Evolutionary conservation across 2,329 filamentous ascomycete species (phyloP).

Genomic region (Lecanicillium sp.): DNA sequence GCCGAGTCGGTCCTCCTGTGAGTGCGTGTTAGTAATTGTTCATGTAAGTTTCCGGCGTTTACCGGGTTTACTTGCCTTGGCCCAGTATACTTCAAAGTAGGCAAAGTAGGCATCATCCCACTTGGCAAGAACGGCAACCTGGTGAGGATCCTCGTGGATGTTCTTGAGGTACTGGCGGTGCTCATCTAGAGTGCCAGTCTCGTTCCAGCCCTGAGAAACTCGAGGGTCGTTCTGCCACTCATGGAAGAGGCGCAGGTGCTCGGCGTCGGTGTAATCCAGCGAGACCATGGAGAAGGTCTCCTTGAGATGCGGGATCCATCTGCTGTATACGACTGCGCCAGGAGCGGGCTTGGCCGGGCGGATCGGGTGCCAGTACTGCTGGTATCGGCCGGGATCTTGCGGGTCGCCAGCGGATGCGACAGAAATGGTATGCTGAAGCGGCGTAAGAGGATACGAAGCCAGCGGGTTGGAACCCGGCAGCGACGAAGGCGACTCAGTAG

Average conservation of each 20-base stretch:
- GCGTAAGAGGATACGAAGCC: constrained; percentile 40
- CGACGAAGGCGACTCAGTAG: constrained; percentile 32
- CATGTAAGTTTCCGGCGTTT: no score
- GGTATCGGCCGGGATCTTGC: constrained; percentile 29
- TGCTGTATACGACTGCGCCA: constrained; percentile 66
- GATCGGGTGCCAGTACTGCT: constrained; percentile 60
- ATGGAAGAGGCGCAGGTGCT: constrained; percentile 66
- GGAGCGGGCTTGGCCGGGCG: constrained; percentile 64
- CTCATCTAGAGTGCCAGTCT: constrained; percentile 67
- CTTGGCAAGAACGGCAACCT: constrained; percentile 59
- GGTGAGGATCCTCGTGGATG: constrained; percentile 64
- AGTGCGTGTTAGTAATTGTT: constrained; percentile 1
- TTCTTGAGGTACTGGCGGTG: constrained; percentile 64
- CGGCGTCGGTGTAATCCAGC: constrained; percentile 55
- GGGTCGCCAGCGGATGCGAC: constrained; percentile 30
- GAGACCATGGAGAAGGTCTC: constrained; percentile 74
- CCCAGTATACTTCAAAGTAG: constrained; percentile 77
- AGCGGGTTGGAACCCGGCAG: constrained; percentile 27
- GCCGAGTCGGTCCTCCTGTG: constrained; percentile 46
- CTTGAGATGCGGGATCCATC: constrained; percentile 67
- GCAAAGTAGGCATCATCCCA: constrained; percentile 67
- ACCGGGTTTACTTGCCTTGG: constrained; percentile 47
- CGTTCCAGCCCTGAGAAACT: constrained; percentile 73
- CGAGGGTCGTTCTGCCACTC: constrained; percentile 79
- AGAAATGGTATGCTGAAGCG: constrained; percentile 38